Conservation (phyloP, 2,329 filamentous ascomycete genomes). For the Beauveria asiatica region DNA sequence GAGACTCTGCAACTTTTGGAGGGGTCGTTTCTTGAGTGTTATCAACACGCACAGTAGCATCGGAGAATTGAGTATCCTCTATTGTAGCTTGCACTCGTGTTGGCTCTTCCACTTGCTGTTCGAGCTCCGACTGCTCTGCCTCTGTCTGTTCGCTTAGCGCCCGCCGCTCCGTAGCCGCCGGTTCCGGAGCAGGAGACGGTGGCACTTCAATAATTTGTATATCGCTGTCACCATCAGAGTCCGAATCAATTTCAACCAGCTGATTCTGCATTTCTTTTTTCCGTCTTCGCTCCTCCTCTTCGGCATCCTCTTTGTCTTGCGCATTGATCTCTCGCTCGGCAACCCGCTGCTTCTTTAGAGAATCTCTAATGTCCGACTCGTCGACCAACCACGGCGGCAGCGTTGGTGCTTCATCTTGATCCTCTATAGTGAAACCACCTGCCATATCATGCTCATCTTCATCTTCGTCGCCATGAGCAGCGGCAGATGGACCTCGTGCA, state of each 20-base stretch:
- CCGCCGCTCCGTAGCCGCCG: not conserved
- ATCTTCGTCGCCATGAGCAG: conserved; percentile 13
- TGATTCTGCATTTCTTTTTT: conserved; percentile 35
- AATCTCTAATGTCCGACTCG: conserved; percentile 56
- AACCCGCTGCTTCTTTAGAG: conserved; percentile 49
- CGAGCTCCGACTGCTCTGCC: not conserved
- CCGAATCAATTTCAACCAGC: conserved; percentile 55
- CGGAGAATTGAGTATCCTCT: not conserved
- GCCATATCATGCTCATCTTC: conserved; percentile 19
- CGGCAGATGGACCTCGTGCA: not conserved
- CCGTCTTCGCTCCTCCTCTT: conserved; percentile 45
- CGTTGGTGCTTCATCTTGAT: conserved; percentile 27
- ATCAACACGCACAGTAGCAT: not conserved
- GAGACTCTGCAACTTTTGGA: conserved; percentile 10
- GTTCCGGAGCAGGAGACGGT: conserved; percentile 21
- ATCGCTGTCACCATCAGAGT: conserved; percentile 48
- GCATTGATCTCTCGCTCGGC: conserved; percentile 54
- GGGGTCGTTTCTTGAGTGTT: not conserved
- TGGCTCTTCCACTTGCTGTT: not conserved
- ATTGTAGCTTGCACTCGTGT: not conserved
- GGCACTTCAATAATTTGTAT: conserved; percentile 48
- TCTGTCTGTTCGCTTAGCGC: not conserved
- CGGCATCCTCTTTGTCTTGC: conserved; percentile 48
- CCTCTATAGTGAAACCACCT: conserved; percentile 28
- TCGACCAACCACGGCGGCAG: conserved; percentile 72